Percentiles rank a stretch among this genome's conserved stretches.
Evolutionary conservation across 148 eudicot genomes (phyloP).

Genomic region (Rhododendron simsii): DNA sequence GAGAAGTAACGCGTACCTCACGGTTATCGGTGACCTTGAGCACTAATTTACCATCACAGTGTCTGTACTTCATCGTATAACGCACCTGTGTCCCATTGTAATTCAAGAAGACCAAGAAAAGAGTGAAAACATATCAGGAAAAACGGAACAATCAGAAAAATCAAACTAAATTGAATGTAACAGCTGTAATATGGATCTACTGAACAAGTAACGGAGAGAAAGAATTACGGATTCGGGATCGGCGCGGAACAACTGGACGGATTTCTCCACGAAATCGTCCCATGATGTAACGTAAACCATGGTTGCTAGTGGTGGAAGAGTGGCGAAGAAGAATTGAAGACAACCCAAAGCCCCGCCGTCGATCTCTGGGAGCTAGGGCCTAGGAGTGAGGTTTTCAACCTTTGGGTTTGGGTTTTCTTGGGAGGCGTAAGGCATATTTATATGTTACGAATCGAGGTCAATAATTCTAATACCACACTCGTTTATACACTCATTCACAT

Average conservation of each 20-base stretch:
- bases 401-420: not conserved
- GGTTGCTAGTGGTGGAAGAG: not conserved
- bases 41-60: slow-evolving; percentile 87
- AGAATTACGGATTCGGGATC: slow-evolving; percentile 58
- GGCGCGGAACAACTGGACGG: slow-evolving; percentile 68
- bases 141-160: not conserved
- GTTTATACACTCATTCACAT: too few species aligned
- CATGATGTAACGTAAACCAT: slow-evolving; percentile 63
- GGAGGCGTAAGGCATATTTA: not conserved
- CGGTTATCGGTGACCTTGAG: slow-evolving; percentile 90
- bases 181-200: not conserved
- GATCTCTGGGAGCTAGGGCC: not conserved
- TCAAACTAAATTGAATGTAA: too few species aligned
- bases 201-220: not conserved
- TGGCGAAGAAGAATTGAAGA: not conserved
- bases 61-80: slow-evolving; percentile 78
- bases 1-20: slow-evolving; percentile 40
- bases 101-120: not conserved
- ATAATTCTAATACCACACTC: too few species aligned
- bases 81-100: slow-evolving; percentile 44
- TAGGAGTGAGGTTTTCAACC: not conserved
- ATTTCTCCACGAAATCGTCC: slow-evolving; percentile 81
- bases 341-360: not conserved
- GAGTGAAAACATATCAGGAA: not conserved
- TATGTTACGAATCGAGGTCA: not conserved